Base-by-base conservation (phyloP, 2,329 filamentous ascomycete species). In the Berkeleyomyces basicola region DNA sequence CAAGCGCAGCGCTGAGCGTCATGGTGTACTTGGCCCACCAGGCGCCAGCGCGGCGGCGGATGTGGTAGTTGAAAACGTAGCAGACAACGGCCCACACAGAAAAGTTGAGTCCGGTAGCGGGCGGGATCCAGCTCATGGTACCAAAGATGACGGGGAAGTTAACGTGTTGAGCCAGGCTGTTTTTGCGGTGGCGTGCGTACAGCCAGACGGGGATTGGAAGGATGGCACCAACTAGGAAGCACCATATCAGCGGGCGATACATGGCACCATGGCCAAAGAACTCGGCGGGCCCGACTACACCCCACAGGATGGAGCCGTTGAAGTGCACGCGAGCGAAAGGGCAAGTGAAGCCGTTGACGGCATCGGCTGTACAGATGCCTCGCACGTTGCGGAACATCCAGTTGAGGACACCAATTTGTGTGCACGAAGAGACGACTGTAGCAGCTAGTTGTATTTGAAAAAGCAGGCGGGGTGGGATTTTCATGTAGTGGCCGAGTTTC, bases 11-110 rank as follows among this genome's bases (percentile, higher is more conserved):
- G 64, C 85, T 89, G 61, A 95, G 76, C 3, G 88, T 91, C 88
- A 95, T 93, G 47, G 88, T 92, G 72, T 95, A 95, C 73, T 95
- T 93, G 58, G 83, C 83, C 90, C 90, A 95, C 90, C 90, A 95
- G 1, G 82, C 84, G 39, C 77, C 78, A 36, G 82, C 85, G 31
- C 85, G 78, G 43, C 82, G 82, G 70, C 85, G 83, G 69, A 95
- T 80, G 65, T 86, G 72, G 70, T 86, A 85, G 71, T 95, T 95
- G 78, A 95, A 95, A 51, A 89, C 68, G 72, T 86, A 95, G 74
- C 88, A 93, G 11, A 95, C 87, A 6, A 93, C 74, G 0, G 85
- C 87, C 88, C 90, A 95, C 51, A 92, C 86, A 1, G 84, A 88
- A 70, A 93, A 95, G 72, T 95, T 95, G 66, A 95, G 83, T 0